Evolutionary conservation across 2,329 filamentous ascomycete genomes (phyloP).

Genomic region (Cladophialophora carrionii): DNA sequence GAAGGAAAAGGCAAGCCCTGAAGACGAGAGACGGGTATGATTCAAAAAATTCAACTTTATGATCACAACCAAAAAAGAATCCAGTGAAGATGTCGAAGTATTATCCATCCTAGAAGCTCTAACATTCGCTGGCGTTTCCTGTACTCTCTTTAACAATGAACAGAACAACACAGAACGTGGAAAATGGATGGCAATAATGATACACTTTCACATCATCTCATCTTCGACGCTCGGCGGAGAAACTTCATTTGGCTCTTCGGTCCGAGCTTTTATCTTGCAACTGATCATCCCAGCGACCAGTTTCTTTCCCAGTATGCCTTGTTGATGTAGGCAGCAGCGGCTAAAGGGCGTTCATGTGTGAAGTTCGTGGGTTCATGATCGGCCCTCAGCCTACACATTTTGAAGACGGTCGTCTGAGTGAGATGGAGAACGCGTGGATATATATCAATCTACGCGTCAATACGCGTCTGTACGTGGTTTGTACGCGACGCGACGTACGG

Average conservation of each 20-base stretch:
- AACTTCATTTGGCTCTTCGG: not conserved
- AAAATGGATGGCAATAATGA: not conserved
- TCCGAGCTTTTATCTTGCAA: not conserved
- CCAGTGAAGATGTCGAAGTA: not conserved
- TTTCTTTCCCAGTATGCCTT: not conserved
- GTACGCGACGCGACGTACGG: too few relatives aligned
- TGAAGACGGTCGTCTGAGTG: not conserved
- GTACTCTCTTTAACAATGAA: not conserved
- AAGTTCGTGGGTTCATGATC: not conserved
- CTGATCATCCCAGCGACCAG: not conserved
- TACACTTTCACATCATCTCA: not conserved
- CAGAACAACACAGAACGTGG: not conserved
- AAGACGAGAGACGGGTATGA: not conserved
- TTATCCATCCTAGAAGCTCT: not conserved
- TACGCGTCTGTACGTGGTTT: not conserved
- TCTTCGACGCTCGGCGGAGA: not conserved
- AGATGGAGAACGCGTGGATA: not conserved
- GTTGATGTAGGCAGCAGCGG: not conserved
- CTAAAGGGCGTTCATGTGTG: not conserved
- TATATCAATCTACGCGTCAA: too few relatives aligned
- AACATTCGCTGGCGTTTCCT: not conserved
- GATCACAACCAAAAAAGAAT: not conserved
- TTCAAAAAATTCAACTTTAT: not conserved
- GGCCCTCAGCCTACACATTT: not conserved
- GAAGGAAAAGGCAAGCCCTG: not conserved